These are phyloP conservation scores for Solanum chiquidenum DNA, from an alignment of 257 asterid genomes.

Conservation along the genomic window DNA sequence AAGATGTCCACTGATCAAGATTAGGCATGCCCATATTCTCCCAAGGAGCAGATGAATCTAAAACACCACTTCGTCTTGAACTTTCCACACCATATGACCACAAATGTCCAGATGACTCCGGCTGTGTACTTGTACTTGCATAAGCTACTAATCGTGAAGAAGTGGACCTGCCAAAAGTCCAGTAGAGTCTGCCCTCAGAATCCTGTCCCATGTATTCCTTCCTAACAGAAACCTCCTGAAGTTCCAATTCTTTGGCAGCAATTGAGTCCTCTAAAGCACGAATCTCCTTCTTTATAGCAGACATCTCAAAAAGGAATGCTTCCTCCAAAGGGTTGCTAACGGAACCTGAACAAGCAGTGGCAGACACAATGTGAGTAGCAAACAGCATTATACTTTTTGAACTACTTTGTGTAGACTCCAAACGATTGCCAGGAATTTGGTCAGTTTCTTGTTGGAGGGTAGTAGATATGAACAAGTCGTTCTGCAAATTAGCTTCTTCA, in stretches of 20 bases:
- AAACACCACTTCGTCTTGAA: constrained; percentile 6
- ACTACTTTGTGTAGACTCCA: constrained; percentile 1
- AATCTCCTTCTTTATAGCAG: constrained; percentile 38
- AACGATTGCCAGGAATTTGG: constrained; percentile 10
- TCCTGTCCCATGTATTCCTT: constrained; percentile 86
- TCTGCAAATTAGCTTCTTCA: constrained; percentile 14
- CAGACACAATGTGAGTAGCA: constrained; percentile 15
- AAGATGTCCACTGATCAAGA: constrained; percentile 60
- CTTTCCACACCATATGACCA: background rate
- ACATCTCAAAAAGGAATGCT: constrained; percentile 29
- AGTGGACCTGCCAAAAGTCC: constrained; percentile 47
- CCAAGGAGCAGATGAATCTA: constrained; percentile 18
- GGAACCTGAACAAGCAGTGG: constrained; percentile 17
- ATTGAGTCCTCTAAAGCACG: constrained; percentile 44
- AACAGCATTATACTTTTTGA: constrained; percentile 15
- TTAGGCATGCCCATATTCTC: constrained; percentile 34
- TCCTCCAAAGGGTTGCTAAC: constrained; percentile 17
- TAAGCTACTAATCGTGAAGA: constrained; percentile 54
- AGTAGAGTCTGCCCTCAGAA: constrained; percentile 72
- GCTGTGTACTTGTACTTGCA: constrained; percentile 29
- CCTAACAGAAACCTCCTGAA: constrained; percentile 46
- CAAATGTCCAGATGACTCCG: constrained; percentile 6
- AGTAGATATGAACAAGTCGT: constrained; percentile 9
- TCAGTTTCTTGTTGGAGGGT: constrained; percentile 20
- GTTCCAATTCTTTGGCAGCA: constrained; percentile 50